Evolutionary conservation across 306 rosid species (phyloP), one percentile per base, ranked within the genome.

Genomic region (Astragalus glycyphyllos): DNA sequence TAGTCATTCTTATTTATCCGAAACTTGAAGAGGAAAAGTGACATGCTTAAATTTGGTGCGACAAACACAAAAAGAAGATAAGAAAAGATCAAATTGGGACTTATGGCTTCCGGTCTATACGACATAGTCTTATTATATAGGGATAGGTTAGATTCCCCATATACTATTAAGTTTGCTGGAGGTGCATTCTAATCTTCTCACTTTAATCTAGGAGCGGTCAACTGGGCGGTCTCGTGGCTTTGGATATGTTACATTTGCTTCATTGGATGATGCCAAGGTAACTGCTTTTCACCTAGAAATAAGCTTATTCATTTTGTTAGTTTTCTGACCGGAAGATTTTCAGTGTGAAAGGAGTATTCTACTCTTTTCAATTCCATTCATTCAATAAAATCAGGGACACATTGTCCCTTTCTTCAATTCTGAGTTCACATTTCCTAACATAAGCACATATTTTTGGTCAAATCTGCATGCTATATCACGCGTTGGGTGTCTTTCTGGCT

Each of bases 191-290:
- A 55, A 71, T 74, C 31, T 13, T 13, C 40, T 44, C 51, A 49
- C 31, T 79, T 35, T 57, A 40, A 65, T 72, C 71, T 72, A 95
- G 99, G 99, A 95, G 83, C 84, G 97, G 11, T 82, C 99, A 56
- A 91, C 92, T 66, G 97, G 97, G 17, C 81, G 99, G 11, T 95
- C 99, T 82, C 99, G 97, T 26, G 99, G 99, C 29, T 95, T 95
- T 83, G 99, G 99, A 65, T 91, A 95, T 76, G 97, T 91, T 20
- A 95, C 99, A 40, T 95, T 95, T 89, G 86, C 80, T 11, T 87
- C 93, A 4, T 90, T 77, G 49, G 99, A 87, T 77, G 99, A 95
- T 79, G 99, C 99, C 12, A 84, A 91, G 96, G 99, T 91, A 60
- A 72, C 7, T 44, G 42, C 49, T 55, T 51, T 38, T 54, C 38